A percentile compares a stretch with the other conserved stretches of the same genome.
Evolutionary conservation across 1,284 basidiomycete genomes (phyloP).

Genomic region (Pulveroboletus sp.): DNA sequence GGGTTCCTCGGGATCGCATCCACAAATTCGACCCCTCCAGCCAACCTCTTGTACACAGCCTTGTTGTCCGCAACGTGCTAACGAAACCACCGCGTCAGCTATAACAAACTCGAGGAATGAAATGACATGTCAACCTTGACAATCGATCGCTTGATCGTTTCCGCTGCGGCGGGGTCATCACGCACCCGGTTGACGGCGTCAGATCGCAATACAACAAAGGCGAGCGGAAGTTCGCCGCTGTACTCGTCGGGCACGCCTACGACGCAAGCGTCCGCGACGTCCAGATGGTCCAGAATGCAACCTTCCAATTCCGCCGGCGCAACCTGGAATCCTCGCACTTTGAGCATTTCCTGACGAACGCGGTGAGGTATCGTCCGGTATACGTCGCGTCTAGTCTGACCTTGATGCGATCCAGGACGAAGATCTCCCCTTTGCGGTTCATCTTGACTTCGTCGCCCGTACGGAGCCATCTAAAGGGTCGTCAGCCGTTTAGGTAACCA

Average conservation of each 20-base stretch:
- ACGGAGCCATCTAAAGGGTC: conserved; percentile 59
- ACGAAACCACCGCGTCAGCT: conserved; percentile 2
- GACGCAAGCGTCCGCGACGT: conserved; percentile 62
- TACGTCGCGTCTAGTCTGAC: conserved; percentile 32
- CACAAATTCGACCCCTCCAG: conserved; percentile 68
- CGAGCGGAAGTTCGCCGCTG: conserved; percentile 76
- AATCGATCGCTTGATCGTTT: conserved; percentile 46
- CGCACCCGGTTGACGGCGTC: conserved; percentile 43
- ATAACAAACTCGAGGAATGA: neutral
- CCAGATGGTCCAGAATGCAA: conserved; percentile 65
- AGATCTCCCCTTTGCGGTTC: conserved; percentile 57
- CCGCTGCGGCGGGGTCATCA: conserved; percentile 36
- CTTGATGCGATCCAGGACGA: conserved; percentile 71
- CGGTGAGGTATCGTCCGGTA: neutral
- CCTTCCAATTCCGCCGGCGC: conserved; percentile 72
- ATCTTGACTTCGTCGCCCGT: conserved; percentile 72
- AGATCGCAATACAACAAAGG: conserved; percentile 62
- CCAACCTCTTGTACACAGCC: conserved; percentile 68
- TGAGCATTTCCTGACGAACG: conserved; percentile 52
- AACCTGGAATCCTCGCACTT: conserved; percentile 68
- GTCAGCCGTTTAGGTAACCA: conserved; percentile 23
- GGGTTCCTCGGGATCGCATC: conserved; percentile 73
- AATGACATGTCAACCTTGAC: conserved; percentile 35
- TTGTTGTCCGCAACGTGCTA: conserved; percentile 74
- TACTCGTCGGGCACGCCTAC: conserved; percentile 77